Evolutionary conservation across 306 rosid genomes (phyloP).

Genomic region (Pyrus communis): DNA sequence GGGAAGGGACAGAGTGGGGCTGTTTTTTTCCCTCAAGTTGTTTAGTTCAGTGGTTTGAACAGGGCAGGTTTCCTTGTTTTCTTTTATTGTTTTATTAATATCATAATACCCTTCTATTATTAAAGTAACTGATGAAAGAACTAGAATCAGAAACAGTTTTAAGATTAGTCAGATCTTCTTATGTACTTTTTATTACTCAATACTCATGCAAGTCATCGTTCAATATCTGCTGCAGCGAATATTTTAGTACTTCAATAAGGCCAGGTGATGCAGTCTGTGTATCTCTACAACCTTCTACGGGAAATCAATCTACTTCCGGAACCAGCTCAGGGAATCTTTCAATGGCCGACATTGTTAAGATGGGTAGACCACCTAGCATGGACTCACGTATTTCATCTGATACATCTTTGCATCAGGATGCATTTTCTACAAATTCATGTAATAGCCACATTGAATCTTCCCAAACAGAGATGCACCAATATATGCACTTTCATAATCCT

Average conservation of each 20-base stretch:
- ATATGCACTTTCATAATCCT: constrained; percentile 20
- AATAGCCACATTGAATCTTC: constrained; percentile 21
- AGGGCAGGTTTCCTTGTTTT: not conserved
- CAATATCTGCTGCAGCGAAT: constrained; percentile 47
- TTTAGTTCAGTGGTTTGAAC: not conserved
- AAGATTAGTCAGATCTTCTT: not conserved
- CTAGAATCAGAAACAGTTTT: not conserved
- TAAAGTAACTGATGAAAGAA: not conserved
- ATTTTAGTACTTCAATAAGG: constrained; percentile 25
- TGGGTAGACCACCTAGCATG: constrained; percentile 30
- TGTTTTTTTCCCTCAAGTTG: not conserved
- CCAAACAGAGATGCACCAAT: constrained; percentile 22
- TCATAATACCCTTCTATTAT: not conserved
- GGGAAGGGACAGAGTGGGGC: not conserved
- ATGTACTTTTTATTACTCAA: not conserved
- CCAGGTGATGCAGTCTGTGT: constrained; percentile 21
- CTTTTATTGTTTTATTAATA: not conserved
- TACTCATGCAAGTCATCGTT: constrained; percentile 10
- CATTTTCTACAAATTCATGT: constrained; percentile 1
- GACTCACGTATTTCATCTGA: constrained; percentile 13
- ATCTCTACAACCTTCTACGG: constrained; percentile 28
- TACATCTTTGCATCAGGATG: constrained; percentile 22
- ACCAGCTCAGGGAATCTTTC: constrained; percentile 42
- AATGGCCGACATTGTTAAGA: constrained; percentile 61
- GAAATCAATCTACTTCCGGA: constrained; percentile 25